Evolutionary conservation across 2,329 filamentous ascomycete genomes (phyloP).

Genomic region (Pseudogymnoascus sp.): DNA sequence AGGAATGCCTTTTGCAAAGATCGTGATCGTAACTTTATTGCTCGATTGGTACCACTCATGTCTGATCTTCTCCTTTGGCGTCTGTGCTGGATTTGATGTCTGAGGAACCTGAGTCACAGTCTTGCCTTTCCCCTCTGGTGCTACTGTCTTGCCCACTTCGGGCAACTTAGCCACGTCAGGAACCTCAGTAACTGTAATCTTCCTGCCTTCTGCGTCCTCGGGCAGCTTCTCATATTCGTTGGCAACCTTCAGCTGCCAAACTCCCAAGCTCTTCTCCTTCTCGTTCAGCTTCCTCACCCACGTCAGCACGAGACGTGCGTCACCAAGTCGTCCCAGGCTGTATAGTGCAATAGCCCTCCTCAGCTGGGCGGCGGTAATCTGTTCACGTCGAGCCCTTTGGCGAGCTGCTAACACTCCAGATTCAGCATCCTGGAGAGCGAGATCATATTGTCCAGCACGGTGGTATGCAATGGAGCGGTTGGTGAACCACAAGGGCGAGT

Average conservation of each 20-base stretch:
- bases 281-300: conserved; percentile 45
- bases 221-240: conserved; percentile 41
- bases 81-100: conserved; percentile 22
- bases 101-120: conserved; percentile 8
- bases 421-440: conserved; percentile 63
- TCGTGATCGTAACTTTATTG: conserved; percentile 51
- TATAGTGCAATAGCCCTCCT: conserved; percentile 68
- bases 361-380: conserved; percentile 74
- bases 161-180: conserved; percentile 37
- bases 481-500: conserved; percentile 72
- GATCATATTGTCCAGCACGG: conserved; percentile 49
- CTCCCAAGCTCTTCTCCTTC: conserved; percentile 43
- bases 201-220: conserved; percentile 39
- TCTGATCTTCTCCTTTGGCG: conserved; percentile 50
- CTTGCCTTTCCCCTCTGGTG: conserved; percentile 10
- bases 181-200: conserved; percentile 41
- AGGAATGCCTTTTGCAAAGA: conserved; percentile 57
- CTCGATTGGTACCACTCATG: conserved; percentile 62
- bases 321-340: conserved; percentile 61
- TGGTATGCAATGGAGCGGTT: conserved; percentile 74
- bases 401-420: conserved; percentile 52
- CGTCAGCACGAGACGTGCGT: conserved; percentile 63
- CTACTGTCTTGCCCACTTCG: conserved; percentile 30
- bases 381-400: conserved; percentile 63
- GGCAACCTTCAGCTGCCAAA: conserved; percentile 51